Conservation (phyloP, 768 basidiomycete species). For the Suillus subaureus region DNA sequence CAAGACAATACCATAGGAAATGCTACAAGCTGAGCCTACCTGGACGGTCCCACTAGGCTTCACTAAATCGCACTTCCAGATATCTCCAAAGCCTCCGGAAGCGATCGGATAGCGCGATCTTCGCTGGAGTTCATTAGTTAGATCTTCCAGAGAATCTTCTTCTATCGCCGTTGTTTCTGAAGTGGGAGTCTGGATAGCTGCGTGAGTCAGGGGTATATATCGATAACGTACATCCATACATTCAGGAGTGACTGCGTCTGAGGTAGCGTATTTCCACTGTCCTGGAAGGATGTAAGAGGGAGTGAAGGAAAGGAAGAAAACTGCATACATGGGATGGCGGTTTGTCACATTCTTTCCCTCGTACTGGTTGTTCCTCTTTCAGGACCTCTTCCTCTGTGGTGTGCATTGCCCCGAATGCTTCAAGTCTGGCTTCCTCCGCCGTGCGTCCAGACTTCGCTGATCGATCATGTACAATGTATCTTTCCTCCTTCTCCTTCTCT, state of each 20-base stretch:
- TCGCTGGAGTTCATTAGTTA: not conserved
- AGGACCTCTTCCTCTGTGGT: slow-evolving; percentile 28
- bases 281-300: not conserved
- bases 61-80: slow-evolving; percentile 27
- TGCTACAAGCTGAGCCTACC: not conserved
- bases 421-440: slow-evolving; percentile 14
- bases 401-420: slow-evolving; percentile 10
- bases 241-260: not conserved
- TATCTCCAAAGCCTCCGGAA: slow-evolving; percentile 23
- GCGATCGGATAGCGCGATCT: not conserved
- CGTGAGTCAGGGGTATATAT: not conserved
- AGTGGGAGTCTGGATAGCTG: not conserved
- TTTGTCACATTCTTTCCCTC: slow-evolving; percentile 1
- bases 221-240: not conserved
- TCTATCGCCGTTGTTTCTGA: not conserved
- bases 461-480: slow-evolving; percentile 11
- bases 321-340: not conserved
- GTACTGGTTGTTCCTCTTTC: slow-evolving; percentile 28
- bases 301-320: not conserved
- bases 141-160: slow-evolving; percentile 1
- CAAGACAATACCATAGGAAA: not conserved
- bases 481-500: slow-evolving; percentile 23
- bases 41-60: not conserved
- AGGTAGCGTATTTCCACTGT: not conserved
- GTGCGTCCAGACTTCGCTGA: slow-evolving; percentile 25